Evolutionary conservation across 1,284 basidiomycete species (phyloP), one percentile per base, ranked within the genome.

Genomic region (Chalciporus piperatoides): DNA sequence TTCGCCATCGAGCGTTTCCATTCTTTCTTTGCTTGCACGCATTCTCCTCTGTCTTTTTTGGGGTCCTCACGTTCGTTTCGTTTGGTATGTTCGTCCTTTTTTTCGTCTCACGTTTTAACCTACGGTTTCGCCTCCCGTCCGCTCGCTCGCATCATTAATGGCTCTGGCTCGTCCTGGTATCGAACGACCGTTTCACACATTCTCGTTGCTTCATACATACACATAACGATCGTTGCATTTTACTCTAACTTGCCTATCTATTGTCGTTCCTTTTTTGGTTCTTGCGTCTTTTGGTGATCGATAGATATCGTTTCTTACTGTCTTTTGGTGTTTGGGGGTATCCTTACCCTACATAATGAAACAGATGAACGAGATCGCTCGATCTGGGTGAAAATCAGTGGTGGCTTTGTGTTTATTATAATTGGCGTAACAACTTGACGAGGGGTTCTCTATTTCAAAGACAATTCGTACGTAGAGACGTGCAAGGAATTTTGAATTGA

Each of bases 151-250:
- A 30, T 50, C 36, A 10, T 33, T 51, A 50, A 56, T 62, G 28
- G 14, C 40, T 51, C 30, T 59, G 54, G 53, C 21, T 2, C 35
- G 44, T 43, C 44, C 6, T 35, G 48, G 41, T 46, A 28, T 40
- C 23, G 30, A 58, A 51, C 28, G 28, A 17, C 35, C 12, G 3
- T 35, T n/a, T 15, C 7, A 35, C 33, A 15, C 33, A 4, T 23
- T 46, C 21, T 28, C 39, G 48, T 36, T 37, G 51, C 39, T 35
- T 38, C 44, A 30, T 44, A 53, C 37, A 19, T 19, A 54, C 30
- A 36, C 32, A 52, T 40, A 40, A 35, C 8, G 33, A 35, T 35
- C n/a, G 33, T 15, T 35, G 6, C n/a, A 9, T 35, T 15, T 33
- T 33, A 33, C 14, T 33, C 32, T 15, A 40, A 25, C 15, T 50